These are phyloP conservation scores for Collybia nuda DNA, from an alignment of 768 basidiomycete species.

Conservation along the genomic window DNA sequence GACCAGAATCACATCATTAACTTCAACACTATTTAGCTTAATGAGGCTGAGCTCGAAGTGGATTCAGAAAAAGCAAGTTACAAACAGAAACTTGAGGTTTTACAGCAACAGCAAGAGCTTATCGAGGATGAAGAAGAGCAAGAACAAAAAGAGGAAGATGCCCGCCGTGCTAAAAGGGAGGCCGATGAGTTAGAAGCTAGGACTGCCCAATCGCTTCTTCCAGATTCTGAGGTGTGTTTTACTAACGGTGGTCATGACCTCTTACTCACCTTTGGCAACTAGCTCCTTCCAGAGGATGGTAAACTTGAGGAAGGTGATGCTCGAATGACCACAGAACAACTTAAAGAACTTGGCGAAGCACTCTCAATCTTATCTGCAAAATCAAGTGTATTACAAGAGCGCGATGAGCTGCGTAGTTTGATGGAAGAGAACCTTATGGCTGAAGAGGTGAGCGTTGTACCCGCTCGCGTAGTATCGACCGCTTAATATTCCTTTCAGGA, in stretches of 20 bases:
- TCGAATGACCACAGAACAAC: slow-evolving; percentile 96
- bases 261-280: neutral
- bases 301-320: slow-evolving; percentile 63
- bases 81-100: slow-evolving; percentile 97
- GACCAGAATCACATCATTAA: neutral
- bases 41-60: slow-evolving; percentile 96
- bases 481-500: slow-evolving; percentile 39
- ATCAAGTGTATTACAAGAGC: slow-evolving; percentile 94
- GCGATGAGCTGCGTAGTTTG: slow-evolving; percentile 85
- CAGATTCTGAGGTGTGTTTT: slow-evolving; percentile 79
- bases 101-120: slow-evolving; percentile 98
- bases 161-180: slow-evolving; percentile 83
- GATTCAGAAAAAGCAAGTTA: slow-evolving; percentile 92
- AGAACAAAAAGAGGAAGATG: slow-evolving; percentile 92
- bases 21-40: slow-evolving; percentile 56
- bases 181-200: slow-evolving; percentile 77
- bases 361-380: slow-evolving; percentile 89
- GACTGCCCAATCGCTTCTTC: slow-evolving; percentile 78
- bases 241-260: neutral
- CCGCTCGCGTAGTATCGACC: neutral
- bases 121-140: slow-evolving; percentile 99
- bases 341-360: slow-evolving; percentile 92
- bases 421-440: slow-evolving; percentile 93
- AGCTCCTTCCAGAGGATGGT: slow-evolving; percentile 61
- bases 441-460: slow-evolving; percentile 60